Evolutionary conservation across 805 yeast species (phyloP).

Genomic region (Clavispora asparagi): DNA sequence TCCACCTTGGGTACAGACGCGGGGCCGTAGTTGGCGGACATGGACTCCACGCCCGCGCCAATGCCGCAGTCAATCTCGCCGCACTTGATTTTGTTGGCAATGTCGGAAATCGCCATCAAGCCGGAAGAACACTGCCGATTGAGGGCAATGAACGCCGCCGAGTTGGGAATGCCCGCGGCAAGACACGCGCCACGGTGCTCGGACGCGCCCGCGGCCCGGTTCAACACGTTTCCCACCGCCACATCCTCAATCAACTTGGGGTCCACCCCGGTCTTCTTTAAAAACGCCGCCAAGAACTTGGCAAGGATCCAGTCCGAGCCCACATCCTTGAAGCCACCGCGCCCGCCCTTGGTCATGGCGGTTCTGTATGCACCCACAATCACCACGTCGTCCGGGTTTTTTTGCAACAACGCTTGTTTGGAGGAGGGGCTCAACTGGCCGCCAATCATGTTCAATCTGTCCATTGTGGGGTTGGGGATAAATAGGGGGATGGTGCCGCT

Average conservation of each 20-base stretch:
- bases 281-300: conserved; percentile 57
- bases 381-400: conserved; percentile 84
- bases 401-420: conserved; percentile 41
- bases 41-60: conserved; percentile 91
- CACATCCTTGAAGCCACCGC: conserved; percentile 79
- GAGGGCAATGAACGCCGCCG: conserved; percentile 73
- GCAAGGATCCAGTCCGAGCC: conserved; percentile 74
- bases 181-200: conserved; percentile 91
- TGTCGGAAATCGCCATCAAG: conserved; percentile 80
- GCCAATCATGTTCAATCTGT: conserved; percentile 42
- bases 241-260: conserved; percentile 68
- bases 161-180: conserved; percentile 85
- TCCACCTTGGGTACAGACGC: conserved; percentile 54
- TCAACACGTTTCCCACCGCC: conserved; percentile 86
- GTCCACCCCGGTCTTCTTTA: conserved; percentile 49
- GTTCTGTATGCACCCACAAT: conserved; percentile 88
- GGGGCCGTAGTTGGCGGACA: conserved; percentile 88
- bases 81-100: conserved; percentile 78
- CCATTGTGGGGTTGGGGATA: conserved; percentile 21
- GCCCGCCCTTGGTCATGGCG: conserved; percentile 82
- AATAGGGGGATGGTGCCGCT: conserved; percentile 1
- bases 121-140: conserved; percentile 97
- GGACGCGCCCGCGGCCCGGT: conserved; percentile 89
- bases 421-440: conserved; percentile 40
- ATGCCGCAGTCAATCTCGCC: conserved; percentile 92